Percentiles rank a stretch among this genome's conserved stretches.
Conservation (phyloP, 2,329 filamentous ascomycete genomes). For the Cryphonectria naterciae region DNA sequence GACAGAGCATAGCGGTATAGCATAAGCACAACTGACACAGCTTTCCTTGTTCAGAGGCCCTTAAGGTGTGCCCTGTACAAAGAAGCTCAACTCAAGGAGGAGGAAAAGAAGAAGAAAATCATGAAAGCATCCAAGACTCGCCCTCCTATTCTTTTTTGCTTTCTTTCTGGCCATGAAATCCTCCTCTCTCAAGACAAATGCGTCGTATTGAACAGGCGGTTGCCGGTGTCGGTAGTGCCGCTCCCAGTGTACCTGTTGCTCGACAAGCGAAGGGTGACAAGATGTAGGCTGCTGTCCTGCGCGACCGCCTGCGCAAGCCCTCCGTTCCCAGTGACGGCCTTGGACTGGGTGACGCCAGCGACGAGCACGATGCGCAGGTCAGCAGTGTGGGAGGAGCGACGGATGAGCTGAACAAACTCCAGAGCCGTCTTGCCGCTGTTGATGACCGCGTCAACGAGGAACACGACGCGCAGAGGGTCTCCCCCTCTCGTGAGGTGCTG, state of each 20-base stretch:
- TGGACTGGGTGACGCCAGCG: constrained; percentile 48
- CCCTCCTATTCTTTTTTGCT: no score
- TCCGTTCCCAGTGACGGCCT: background rate
- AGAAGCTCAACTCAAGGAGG: no score
- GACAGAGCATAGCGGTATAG: no score
- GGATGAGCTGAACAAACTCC: constrained; percentile 54
- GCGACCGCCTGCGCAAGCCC: background rate
- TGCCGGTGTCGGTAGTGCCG: background rate
- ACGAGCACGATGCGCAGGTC: constrained; percentile 55
- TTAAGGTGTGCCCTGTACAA: no score
- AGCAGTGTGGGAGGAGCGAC: constrained; percentile 37
- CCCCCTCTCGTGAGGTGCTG: constrained; percentile 43
- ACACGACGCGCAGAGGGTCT: constrained; percentile 40
- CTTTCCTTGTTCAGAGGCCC: no score
- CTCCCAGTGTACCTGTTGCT: background rate
- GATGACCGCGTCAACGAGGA: constrained; percentile 64
- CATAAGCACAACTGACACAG: no score
- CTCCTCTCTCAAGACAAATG: background rate
- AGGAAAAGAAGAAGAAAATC: no score
- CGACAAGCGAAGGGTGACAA: constrained; percentile 3
- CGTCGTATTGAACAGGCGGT: constrained; percentile 3
- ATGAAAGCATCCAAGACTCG: no score
- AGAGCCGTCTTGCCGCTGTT: constrained; percentile 58
- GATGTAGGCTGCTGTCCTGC: background rate
- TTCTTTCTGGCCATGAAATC: no score